Evolutionary conservation across 2,329 filamentous ascomycete genomes (phyloP), one percentile per base, ranked within the genome.

Genomic region (Aureobasidium mangrovei): DNA sequence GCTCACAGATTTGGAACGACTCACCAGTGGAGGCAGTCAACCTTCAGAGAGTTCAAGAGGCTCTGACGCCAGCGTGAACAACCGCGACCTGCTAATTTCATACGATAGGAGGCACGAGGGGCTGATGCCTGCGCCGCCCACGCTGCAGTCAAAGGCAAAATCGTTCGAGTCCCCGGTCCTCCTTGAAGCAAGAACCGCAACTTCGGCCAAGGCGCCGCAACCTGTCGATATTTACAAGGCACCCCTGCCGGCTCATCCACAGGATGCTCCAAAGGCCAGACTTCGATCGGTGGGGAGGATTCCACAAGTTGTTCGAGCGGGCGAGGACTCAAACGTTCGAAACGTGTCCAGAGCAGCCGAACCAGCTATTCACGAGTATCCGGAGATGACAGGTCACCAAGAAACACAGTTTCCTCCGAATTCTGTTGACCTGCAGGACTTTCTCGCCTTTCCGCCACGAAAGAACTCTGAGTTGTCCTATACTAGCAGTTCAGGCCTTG

Each of bases 261-360:
- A 29, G 27, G 28, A 27, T 18, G 10, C 31, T 3, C 53, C 60
- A 31, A 60, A 61, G 36, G 60, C 62, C 27, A 58, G 90, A 54
- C 73, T 95, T 18, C 82, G 84, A 29, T 88, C 91, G 61, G 83
- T 95, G 44, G 91, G 90, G 7, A 82, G 91, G 12, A 95, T 95
- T 49, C 91, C 91, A 7, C 83, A 83, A 62, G 88, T 95, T 3
- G 76, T 91, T 31, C 88, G 47, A 42, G 46, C 38, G 10, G 38
- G 29, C 7, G 38, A 33, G 10, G 28, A 4, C 31, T 18, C 18
- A 18, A 18, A 18, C 18, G 18, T 18, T 18, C 18, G 18, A 18
- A 18, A 18, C 18, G 18, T 18, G 18, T 18, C 18, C 18, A 18
- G 18, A 18, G 18, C 18, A 18, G 18, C 18, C 18, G 18, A 18